Evolutionary conservation across 148 eudicot species (phyloP).

Genomic region (Fagopyrum esculentum): DNA sequence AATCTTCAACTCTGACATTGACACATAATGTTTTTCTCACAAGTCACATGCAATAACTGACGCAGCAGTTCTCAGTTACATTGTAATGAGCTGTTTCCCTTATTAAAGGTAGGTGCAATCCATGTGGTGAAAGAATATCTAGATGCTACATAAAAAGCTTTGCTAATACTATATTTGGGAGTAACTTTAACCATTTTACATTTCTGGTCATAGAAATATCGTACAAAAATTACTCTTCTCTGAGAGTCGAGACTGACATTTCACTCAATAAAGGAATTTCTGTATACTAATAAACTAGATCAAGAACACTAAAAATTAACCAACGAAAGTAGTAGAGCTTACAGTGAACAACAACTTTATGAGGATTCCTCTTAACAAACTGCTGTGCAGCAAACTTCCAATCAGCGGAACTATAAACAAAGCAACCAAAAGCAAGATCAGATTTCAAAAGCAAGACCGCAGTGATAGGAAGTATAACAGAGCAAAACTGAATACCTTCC

Average conservation of each 20-base stretch:
- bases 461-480: background rate
- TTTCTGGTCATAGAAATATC: too few species aligned
- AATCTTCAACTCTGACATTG: background rate
- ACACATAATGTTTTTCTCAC: background rate
- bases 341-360: constrained; percentile 75
- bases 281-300: background rate
- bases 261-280: background rate
- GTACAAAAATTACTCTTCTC: too few species aligned
- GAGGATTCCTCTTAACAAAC: constrained; percentile 67
- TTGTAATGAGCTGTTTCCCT: too few species aligned
- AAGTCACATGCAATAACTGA: background rate
- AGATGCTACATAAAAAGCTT: background rate
- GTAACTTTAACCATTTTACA: too few species aligned
- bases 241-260: background rate
- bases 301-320: background rate
- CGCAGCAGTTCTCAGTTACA: too few species aligned
- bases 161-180: too few species aligned
- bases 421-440: background rate
- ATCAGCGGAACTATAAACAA: constrained; percentile 41
- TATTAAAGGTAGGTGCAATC: background rate
- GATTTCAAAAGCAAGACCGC: background rate
- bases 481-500: constrained; percentile 45
- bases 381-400: constrained; percentile 94
- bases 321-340: constrained; percentile 21
- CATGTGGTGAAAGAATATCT: background rate